Evolutionary conservation across 1,284 basidiomycete genomes (phyloP), one percentile per base, ranked within the genome.

Genomic region (Sanghuangporus sanghuang): DNA sequence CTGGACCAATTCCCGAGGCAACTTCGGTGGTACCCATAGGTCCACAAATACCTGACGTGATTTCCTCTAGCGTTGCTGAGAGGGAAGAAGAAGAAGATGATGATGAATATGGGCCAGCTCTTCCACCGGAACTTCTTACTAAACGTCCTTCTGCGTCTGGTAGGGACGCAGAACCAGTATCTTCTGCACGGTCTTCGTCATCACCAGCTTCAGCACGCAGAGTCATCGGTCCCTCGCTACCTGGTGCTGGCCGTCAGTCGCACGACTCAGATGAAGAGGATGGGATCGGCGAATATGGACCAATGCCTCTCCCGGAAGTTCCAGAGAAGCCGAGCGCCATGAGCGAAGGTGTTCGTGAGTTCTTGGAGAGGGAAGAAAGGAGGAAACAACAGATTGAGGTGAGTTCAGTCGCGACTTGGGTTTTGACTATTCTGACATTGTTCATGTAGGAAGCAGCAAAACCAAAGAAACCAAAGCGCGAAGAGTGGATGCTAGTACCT

Each of bases 401-500:
- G 62, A 38, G 78, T n/a, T 40, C 38, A 46, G 6, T 5, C 46
- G 14, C 12, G 49, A 42, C 46, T 44, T 2, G 11, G 54, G 58
- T 48, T n/a, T 61, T 38, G 57, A 27, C 27, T 49, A 44, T 56
- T 61, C 46, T 23, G 55, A 50, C 64, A 35, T 21, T 27, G 35
- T 1, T 21, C 16, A 16, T 68, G 65, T 64, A 89, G 86, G 89
- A 91, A 78, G 85, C 84, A 14, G 77, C 78, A 16, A 86, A 89
- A 69, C 89, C 89, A 6, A 91, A 93, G 73, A 83, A 83, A 50
- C 77, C 85, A 36, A 80, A 93, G 72, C 84, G 95, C 60, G 93
- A 96, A 39, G 93, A 95, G 73, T 97, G 95, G 95, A 97, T 97
- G 95, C 81, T 96, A 44, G 88, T 91, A 0, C 95, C 95, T 1